Base-by-base conservation (phyloP, 208 protist genomes). In the Crithidia sp. region DNA sequence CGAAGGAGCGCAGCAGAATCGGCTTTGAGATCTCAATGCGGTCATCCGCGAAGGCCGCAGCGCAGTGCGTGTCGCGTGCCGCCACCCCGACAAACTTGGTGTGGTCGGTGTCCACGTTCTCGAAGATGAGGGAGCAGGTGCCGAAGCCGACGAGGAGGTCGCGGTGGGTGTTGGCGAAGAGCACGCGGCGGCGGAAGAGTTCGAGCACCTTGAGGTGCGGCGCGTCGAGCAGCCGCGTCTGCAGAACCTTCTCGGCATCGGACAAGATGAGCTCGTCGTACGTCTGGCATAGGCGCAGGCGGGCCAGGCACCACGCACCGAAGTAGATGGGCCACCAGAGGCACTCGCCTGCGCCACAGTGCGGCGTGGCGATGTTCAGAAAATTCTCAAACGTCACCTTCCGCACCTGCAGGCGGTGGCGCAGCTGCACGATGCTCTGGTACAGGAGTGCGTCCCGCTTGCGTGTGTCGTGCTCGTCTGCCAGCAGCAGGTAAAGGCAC, bases 141-240 rank as follows among this genome's bases (percentile, higher is more conserved):
- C 81, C 77, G 49, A 93, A 93, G 19, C 88, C 88, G 12, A 90
- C 88, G 47, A 93, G 70, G 13, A 93, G 59, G 73, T 93, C 88
- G n/a, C 87, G 81, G 45, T 87, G 79, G 2, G 82, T 87, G 73
- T 93, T 93, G 8, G 85, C 83, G 66, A 93, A 93, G 36, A 93
- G 73, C 49, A 81, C 86, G 45, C 88, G 83, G 40, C 78, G 74
- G 3, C 81, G 83, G 71, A 93, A 93, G 28, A 84, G 54, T 37
- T 69, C 59, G 14, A 93, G 78, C 10, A 72, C 81, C 40, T 63
- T 52, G 43, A 89, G 56, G 68, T 93, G 88, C 19, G 69, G 72
- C 43, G 52, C 76, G 55, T 87, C 77, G 9, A 93, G 14, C 67
- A 93, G 77, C 9, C 83, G 83, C 2, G 39, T 66, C 57, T 73